These are phyloP conservation scores for Lachancea waltii DNA, from an alignment of 805 yeast species.

Conservation along the genomic window DNA sequence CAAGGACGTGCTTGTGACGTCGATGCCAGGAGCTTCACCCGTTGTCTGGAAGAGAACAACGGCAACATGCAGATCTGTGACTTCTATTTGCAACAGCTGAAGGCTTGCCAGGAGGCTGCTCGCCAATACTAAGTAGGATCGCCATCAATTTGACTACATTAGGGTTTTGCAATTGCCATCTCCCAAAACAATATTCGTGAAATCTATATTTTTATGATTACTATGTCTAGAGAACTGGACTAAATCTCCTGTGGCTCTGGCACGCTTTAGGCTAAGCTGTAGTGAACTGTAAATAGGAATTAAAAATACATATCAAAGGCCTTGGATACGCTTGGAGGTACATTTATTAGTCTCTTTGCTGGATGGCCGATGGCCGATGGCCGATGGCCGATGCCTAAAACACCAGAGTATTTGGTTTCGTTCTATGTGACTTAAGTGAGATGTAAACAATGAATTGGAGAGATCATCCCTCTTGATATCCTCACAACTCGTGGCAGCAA, in stretches of 20 bases:
- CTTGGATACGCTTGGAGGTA: too few relatives aligned
- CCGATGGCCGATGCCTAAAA: too few relatives aligned
- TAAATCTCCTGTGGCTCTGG: not conserved
- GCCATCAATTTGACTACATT: too few relatives aligned
- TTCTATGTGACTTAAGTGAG: too few relatives aligned
- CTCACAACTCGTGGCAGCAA: too few relatives aligned
- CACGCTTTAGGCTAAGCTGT: not conserved
- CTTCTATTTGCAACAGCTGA: constrained; percentile 92
- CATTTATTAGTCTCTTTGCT: too few relatives aligned
- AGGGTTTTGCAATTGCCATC: too few relatives aligned
- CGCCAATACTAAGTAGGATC: constrained; percentile 53
- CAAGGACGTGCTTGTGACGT: constrained; percentile 67
- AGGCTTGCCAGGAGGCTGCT: constrained; percentile 94
- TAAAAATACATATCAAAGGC: too few relatives aligned
- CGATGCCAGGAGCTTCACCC: constrained; percentile 92
- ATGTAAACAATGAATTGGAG: too few relatives aligned
- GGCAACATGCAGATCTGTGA: constrained; percentile 98
- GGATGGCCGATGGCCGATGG: too few relatives aligned
- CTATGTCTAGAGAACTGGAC: not conserved
- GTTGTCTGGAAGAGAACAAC: constrained; percentile 86
- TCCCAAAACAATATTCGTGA: not conserved
- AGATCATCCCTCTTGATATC: too few relatives aligned
- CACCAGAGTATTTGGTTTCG: too few relatives aligned
- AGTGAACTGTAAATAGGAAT: not conserved
- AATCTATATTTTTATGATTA: not conserved